phyloP scores from a whole-genome alignment of 768 basidiomycete genomes.

The Peribolospora kevripleyi region DNA sequence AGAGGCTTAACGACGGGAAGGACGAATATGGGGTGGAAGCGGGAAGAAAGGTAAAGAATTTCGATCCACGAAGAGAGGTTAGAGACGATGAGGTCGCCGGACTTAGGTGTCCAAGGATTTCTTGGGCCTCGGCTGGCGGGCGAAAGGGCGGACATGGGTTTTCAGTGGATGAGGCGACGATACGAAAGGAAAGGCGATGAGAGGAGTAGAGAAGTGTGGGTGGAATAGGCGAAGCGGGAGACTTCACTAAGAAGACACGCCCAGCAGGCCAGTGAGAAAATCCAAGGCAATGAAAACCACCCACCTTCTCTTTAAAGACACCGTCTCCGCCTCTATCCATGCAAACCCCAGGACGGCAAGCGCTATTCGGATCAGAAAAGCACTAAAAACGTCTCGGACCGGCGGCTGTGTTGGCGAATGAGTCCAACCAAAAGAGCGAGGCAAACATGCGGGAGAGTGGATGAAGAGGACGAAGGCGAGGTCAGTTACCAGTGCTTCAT shows the following conservation, averaged over 20 bases:
- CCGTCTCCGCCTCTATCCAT: too few relatives aligned
- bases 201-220: neutral
- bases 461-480: neutral
- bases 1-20: neutral
- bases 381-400: too few relatives aligned
- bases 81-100: conserved; percentile 10
- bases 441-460: too few relatives aligned
- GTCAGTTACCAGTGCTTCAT: neutral
- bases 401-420: too few relatives aligned
- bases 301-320: too few relatives aligned
- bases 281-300: too few relatives aligned
- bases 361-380: too few relatives aligned
- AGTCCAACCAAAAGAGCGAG: too few relatives aligned
- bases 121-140: neutral
- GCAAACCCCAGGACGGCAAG: too few relatives aligned
- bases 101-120: neutral
- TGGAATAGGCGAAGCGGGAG: neutral
- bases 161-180: neutral
- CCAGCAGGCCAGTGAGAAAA: neutral
- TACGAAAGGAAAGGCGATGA: neutral
- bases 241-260: neutral
- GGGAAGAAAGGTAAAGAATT: conserved; percentile 11
- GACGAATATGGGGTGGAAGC: conserved; percentile 8
- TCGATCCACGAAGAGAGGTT: conserved; percentile 9
- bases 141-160: neutral